Base-by-base conservation (phyloP, 257 asterid genomes). In the Nicotiana tomentosiformis region DNA sequence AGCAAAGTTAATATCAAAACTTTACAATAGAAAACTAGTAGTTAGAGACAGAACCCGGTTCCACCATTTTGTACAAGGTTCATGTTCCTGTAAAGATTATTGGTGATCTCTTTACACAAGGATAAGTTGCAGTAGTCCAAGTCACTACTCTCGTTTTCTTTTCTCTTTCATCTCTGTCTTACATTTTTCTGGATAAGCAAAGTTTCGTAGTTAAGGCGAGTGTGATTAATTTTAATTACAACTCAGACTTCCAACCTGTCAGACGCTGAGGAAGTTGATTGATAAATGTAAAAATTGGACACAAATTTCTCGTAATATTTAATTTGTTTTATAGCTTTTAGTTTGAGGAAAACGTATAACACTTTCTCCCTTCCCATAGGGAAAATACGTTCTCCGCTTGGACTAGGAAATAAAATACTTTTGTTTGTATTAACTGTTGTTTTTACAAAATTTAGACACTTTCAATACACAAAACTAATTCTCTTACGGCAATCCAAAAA, bases 11-110 rank as follows among this genome's bases (percentile, higher is more conserved):
- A 53, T 82, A 37, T 70, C 82, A n/a, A 79, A 12, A 23, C 60
- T 39, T 78, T 69, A 61, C 30, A 65, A 77, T 30, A 81, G 84
- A 18, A 46, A 83, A 83, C 84, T 83, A 53, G 77, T 56, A 72
- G 78, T 74, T 57, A 86, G 86, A 86, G 88, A 83, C 69, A 60
- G 64, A 77, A 80, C 83, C 43, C 26, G 76, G 65, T 77, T 85
- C 66, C 83, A 82, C 81, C 83, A 82, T 82, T 82, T 85, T 78
- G 76, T 66, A 65, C 37, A 82, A 43, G 81, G 85, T 20, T 82
- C 61, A 16, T 85, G 85, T 39, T 82, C 87, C 66, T 82, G 87
- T 66, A 66, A 77, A 61, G 83, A 77, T 82, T 85, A 82, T 65
- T 85, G 87, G 87, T 85, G 83, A 82, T 43, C 39, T 17, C 46